Percentiles rank a stretch among this genome's conserved stretches.
These are phyloP conservation scores for Beauveria sp. DNA, from an alignment of 2,329 filamentous ascomycete species.

Conservation along the genomic window DNA sequence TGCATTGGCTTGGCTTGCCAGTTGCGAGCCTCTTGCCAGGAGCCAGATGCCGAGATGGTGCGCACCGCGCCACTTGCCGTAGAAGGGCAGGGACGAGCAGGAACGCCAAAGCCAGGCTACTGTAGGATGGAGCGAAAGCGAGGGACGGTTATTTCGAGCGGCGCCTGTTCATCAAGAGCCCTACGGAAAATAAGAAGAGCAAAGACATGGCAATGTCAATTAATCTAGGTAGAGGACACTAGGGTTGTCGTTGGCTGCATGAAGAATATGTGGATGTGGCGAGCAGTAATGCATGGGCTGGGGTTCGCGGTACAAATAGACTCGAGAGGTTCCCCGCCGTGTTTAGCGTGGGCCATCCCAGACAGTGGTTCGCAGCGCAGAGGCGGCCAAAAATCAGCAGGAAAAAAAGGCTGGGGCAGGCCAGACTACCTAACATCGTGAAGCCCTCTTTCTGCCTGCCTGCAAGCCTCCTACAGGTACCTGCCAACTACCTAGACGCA, in stretches of 20 bases:
- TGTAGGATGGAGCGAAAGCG: neutral
- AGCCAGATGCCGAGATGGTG: neutral
- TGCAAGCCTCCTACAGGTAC: neutral
- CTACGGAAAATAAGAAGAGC: too few species aligned
- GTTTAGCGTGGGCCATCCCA: neutral
- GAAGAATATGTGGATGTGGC: neutral
- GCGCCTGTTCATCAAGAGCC: too few species aligned
- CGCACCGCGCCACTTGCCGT: neutral
- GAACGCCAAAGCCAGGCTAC: neutral
- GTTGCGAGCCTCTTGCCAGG: neutral
- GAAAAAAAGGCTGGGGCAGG: constrained; percentile 2
- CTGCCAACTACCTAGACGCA: neutral
- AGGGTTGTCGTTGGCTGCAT: neutral
- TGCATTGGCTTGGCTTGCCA: neutral
- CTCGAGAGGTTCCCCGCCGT: neutral
- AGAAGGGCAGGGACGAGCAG: neutral
- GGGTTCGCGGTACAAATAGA: neutral
- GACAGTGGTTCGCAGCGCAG: too few species aligned
- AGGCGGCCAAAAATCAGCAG: neutral
- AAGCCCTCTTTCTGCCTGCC: neutral
- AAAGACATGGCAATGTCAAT: neutral
- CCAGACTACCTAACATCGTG: constrained; percentile 10
- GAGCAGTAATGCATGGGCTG: constrained; percentile 2
- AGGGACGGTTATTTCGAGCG: neutral
- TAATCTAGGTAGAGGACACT: neutral